phyloP scores from a whole-genome alignment of 2,329 filamentous ascomycete species.

The Alternaria brassicicola region DNA sequence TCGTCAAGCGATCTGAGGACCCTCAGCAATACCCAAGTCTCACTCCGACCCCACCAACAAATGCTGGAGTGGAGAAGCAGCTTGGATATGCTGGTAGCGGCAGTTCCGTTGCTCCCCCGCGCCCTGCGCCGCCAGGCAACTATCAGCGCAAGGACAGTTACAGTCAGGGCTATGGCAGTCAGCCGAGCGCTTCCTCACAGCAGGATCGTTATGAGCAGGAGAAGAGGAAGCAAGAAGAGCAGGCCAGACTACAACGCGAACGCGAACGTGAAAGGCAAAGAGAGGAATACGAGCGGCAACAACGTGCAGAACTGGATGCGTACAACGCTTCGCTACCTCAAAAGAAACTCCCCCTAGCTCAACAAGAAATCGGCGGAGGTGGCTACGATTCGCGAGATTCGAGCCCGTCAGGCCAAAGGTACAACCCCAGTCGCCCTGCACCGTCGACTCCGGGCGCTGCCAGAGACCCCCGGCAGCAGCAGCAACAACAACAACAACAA shows the following conservation, averaged over 20 bases:
- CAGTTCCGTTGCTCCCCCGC: conserved; percentile 56
- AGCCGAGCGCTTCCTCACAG: conserved; percentile 45
- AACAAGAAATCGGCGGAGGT: conserved; percentile 83
- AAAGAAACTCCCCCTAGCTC: conserved; percentile 77
- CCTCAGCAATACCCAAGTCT: conserved; percentile 71
- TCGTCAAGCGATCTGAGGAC: conserved; percentile 76
- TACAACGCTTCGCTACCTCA: conserved; percentile 91
- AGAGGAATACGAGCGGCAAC: conserved; percentile 53
- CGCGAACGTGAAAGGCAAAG: conserved; percentile 50
- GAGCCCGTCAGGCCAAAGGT: conserved; percentile 64
- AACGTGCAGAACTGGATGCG: conserved; percentile 76
- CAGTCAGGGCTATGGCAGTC: conserved; percentile 40
- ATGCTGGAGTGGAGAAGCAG: conserved; percentile 54
- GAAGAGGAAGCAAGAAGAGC: conserved; percentile 49
- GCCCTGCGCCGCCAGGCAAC: conserved; percentile 52
- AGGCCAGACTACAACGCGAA: conserved; percentile 44
- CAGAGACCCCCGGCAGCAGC: conserved; percentile 51
- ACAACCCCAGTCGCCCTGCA: conserved; percentile 83
- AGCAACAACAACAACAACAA: conserved; percentile 61
- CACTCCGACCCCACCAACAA: conserved; percentile 69
- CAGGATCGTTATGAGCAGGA: neutral
- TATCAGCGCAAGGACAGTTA: conserved; percentile 56
- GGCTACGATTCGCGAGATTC: conserved; percentile 55
- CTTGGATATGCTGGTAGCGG: conserved; percentile 54
- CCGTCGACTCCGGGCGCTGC: conserved; percentile 73